Base-by-base conservation (phyloP, 805 yeast genomes). In the Ogataea ganodermae region DNA sequence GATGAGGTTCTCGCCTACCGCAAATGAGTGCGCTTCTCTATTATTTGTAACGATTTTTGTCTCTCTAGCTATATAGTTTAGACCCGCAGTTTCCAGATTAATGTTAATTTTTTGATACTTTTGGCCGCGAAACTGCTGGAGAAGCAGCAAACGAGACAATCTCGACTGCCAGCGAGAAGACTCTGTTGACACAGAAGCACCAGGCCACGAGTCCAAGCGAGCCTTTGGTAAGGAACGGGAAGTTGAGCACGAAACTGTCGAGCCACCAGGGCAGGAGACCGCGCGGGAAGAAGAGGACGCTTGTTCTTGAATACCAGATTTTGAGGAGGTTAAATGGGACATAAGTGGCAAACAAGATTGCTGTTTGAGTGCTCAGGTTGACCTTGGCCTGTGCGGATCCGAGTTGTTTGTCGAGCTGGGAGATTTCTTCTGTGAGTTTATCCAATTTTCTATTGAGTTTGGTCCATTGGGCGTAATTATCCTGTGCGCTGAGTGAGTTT, bases 381-480 rank as follows among this genome's bases (percentile, higher is more conserved):
- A 81, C 57, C 6, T 44, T 44, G 6, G 67, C 57, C 49, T 74
- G 73, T 28, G 69, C 62, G 8, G 61, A 35, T 4, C 70, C 59
- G 12, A 84, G 59, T 9, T 65, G 58, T 35, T 66, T 62, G 43
- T 73, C 75, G 38, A 79, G 55, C 7, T 56, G 48, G 14, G 73
- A 76, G 35, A 85, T 69, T 50, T 86, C 81, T 13, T 66, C 71
- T 36, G 74, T 72, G 42, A 87, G 60, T 49, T 77, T 75, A 54
- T 84, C 90, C 48, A 76, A 69, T 56, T 75, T 78, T 41, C 99
- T 78, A 60, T 89, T 91, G 52, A 91, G 73, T 64, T 89, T 89
- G 1, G 97, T 95, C 98, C 98, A 94, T 60, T 80, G 84, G 23
- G 97, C 97, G 65, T 92, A 94, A 59, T 94, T 83, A 63, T 94